A percentile compares a stretch with the other conserved stretches of the same genome.
Conservation (phyloP, 78 protist species). For the Cavenderia fasciculata region DNA sequence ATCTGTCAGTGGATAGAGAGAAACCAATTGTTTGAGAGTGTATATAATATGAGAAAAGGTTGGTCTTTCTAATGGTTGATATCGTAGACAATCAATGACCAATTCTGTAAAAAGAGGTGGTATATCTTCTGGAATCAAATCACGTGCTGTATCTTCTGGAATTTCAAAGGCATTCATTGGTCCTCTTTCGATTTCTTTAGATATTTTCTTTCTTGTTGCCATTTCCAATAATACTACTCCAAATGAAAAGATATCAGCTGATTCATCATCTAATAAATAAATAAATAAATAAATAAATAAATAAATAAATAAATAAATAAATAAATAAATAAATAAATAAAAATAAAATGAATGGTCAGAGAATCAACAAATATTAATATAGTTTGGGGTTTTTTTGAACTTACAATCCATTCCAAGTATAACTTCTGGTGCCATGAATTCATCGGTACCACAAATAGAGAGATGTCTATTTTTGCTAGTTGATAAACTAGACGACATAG, state of each 20-base stretch:
- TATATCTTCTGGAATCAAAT: constrained; percentile 39
- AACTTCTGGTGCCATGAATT: constrained; percentile 70
- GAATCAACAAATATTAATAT: too few species aligned
- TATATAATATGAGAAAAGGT: constrained; percentile 55
- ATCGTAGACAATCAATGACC: constrained; percentile 54
- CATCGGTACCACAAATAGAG: constrained; percentile 59
- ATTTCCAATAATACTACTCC: constrained; percentile 57
- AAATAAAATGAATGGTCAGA: too few species aligned
- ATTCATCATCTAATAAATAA: too few species aligned
- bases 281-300: too few species aligned
- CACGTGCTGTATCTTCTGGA: constrained; percentile 37
- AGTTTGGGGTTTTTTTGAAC: too few species aligned
- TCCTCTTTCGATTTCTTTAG: constrained; percentile 50
- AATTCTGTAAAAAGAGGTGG: constrained; percentile 48
- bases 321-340: too few species aligned
- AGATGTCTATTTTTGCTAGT: constrained; percentile 71
- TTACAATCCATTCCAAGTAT: too few species aligned
- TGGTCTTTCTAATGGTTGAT: constrained; percentile 47
- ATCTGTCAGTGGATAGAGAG: constrained; percentile 38
- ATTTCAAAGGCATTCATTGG: constrained; percentile 70
- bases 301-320: too few species aligned
- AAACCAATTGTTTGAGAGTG: constrained; percentile 30
- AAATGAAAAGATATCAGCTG: constrained; percentile 76
- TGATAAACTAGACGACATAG: too few species aligned
- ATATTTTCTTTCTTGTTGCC: constrained; percentile 38